Evolutionary conservation across 2,329 filamentous ascomycete genomes (phyloP).

Genomic region (Ilyonectria sp.): DNA sequence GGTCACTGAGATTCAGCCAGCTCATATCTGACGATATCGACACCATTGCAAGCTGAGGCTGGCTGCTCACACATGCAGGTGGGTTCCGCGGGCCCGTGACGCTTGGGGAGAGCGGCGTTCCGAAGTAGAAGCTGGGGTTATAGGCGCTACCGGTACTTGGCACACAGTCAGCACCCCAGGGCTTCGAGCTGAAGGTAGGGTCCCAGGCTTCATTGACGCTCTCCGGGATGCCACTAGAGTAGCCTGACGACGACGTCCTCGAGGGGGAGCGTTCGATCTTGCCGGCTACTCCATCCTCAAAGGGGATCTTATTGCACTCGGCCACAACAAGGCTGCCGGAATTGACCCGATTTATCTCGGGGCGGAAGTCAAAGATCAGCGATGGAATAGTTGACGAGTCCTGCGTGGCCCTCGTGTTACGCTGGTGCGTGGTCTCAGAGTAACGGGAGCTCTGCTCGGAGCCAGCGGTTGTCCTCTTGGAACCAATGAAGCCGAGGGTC

Average conservation of each 20-base stretch:
- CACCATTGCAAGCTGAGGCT: constrained; percentile 25
- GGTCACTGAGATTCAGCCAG: too few species aligned
- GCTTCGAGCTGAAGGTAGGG: constrained; percentile 56
- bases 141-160: constrained; percentile 55
- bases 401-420: constrained; percentile 67
- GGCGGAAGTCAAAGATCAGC: constrained; percentile 74
- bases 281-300: constrained; percentile 72
- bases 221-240: constrained; percentile 76
- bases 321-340: constrained; percentile 81
- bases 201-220: constrained; percentile 74
- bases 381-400: constrained; percentile 81
- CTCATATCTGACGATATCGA: constrained; percentile 16
- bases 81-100: too few species aligned
- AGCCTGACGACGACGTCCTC: constrained; percentile 67
- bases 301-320: constrained; percentile 66
- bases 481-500: constrained; percentile 71
- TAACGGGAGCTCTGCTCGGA: constrained; percentile 70
- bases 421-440: constrained; percentile 53
- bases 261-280: constrained; percentile 73
- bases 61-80: too few species aligned
- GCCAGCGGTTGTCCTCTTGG: constrained; percentile 64
- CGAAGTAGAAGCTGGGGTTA: constrained; percentile 20
- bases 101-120: too few species aligned
- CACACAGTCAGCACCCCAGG: constrained; percentile 66
- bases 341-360: constrained; percentile 75